Evolutionary conservation across 495 filamentous ascomycete species (phyloP).

Genomic region (Penicillium flavigenum): DNA sequence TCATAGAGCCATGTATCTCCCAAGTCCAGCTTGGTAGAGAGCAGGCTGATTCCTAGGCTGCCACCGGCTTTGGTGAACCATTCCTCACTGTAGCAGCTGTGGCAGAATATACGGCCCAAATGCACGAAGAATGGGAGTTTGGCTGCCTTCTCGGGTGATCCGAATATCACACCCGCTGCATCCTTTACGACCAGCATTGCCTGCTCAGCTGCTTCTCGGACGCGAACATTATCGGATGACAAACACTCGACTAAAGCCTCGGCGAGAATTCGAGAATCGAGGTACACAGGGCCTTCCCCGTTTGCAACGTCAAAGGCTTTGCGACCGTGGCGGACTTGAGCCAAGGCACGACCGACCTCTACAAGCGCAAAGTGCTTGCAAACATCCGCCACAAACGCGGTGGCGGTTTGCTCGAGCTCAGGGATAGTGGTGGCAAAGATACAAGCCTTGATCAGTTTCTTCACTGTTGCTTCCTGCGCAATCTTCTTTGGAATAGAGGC

Average conservation of each 20-base stretch:
- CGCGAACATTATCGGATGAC: slow-evolving; percentile 72
- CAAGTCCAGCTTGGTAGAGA: slow-evolving; percentile 75
- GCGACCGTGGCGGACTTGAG: slow-evolving; percentile 66
- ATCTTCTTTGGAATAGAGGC: slow-evolving; percentile 84
- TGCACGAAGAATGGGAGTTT: slow-evolving; percentile 79
- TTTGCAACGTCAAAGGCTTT: slow-evolving; percentile 78
- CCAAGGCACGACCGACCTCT: slow-evolving; percentile 80
- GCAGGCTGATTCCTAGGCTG: slow-evolving; percentile 79
- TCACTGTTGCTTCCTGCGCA: slow-evolving; percentile 73
- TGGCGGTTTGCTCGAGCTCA: slow-evolving; percentile 72
- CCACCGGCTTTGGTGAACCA: slow-evolving; percentile 97
- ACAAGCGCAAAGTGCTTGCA: slow-evolving; percentile 87
- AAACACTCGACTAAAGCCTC: slow-evolving; percentile 86
- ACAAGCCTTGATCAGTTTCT: slow-evolving; percentile 82
- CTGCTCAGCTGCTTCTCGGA: slow-evolving; percentile 80
- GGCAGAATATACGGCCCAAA: slow-evolving; percentile 77
- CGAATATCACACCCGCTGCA: slow-evolving; percentile 78
- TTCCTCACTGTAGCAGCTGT: slow-evolving; percentile 93
- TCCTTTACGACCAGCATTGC: slow-evolving; percentile 75
- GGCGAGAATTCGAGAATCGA: slow-evolving; percentile 82
- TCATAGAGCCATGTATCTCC: slow-evolving; percentile 79
- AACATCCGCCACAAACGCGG: slow-evolving; percentile 69
- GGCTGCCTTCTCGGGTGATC: slow-evolving; percentile 63
- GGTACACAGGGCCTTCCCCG: slow-evolving; percentile 80
- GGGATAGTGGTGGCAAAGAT: slow-evolving; percentile 83